A percentile compares a stretch with the other conserved stretches of the same genome.
Evolutionary conservation across 2,329 filamentous ascomycete species (phyloP).

Genomic region (Arthrobotrys entomopaga): DNA sequence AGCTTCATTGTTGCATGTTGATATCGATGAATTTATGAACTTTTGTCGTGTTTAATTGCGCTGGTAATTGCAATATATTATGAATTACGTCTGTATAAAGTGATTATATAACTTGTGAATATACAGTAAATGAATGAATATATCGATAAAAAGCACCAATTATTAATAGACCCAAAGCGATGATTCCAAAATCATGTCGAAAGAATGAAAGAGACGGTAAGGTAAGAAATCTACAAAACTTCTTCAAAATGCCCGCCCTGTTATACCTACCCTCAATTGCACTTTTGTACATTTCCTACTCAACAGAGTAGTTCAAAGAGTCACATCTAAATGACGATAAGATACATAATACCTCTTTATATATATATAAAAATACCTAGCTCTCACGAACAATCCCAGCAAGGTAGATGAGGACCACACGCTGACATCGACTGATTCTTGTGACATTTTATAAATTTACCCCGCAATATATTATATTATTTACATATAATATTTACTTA

Average conservation of each 20-base stretch:
- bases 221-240: conserved; percentile 1
- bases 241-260: too few relatives aligned
- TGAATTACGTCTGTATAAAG: too few relatives aligned
- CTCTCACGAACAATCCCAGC: conserved; percentile 45
- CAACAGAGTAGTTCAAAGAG: not conserved
- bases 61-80: too few relatives aligned
- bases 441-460: not conserved
- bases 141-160: too few relatives aligned
- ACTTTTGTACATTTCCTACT: not conserved
- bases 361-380: conserved; percentile 6
- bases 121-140: too few relatives aligned
- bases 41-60: too few relatives aligned
- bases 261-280: not conserved
- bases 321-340: conserved; percentile 39
- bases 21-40: not conserved
- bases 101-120: too few relatives aligned
- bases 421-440: conserved; percentile 53
- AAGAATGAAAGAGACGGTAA: not conserved
- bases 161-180: too few relatives aligned
- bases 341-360: conserved; percentile 5
- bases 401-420: conserved; percentile 41
- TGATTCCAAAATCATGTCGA: too few relatives aligned
- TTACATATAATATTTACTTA: too few relatives aligned
- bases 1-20: not conserved
- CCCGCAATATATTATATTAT: too few relatives aligned